Base-by-base conservation (phyloP, 1,284 basidiomycete genomes). In the Apiotrichum domesticum region DNA sequence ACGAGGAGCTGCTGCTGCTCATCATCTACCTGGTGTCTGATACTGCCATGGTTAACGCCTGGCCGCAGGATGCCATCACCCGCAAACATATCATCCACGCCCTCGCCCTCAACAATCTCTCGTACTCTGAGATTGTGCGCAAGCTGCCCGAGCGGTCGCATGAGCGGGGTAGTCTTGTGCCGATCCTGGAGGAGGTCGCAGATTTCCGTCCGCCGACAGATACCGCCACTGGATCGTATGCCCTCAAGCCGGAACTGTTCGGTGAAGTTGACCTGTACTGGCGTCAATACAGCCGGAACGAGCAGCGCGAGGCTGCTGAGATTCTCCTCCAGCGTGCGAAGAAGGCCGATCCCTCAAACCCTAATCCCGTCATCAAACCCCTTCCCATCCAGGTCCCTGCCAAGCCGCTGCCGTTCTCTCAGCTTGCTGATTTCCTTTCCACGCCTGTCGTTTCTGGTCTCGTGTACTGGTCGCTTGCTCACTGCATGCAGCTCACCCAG, bases 261-360 rank as follows among this genome's bases (percentile, higher is more conserved):
- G 86, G 86, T 61, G 88, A 97, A 63, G 87, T 98, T 62, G 89
- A 98, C 68, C 93, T 94, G 0, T 96, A 93, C 79, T 98, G 95
- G 80, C 90, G 87, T 71, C 93, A 98, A 70, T 98, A 96, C 76
- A 88, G 90, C 10, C 83, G 94, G 35, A 98, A 98, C 75, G 88
- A 93, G 70, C 84, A 93, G 45, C 91, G 97, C 68, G 90, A 94
- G 70, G 94, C 92, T n/a, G 91, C 95, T 66, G 83, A 82, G 37
- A 82, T 89, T 6, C 79, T 98, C 46, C 80, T 84, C 51, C 82
- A 81, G 52, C 81, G 89, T 48, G 70, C 87, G 51, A 85, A 84
- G 79, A 84, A 82, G 71, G 35, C 47, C 10, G 42, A 51, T 35
- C 66, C 77, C 6, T 51, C 55, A 29, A 53, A 58, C 10, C 45